Conservation (phyloP, 257 asterid species). For the Solanum arcanum region DNA sequence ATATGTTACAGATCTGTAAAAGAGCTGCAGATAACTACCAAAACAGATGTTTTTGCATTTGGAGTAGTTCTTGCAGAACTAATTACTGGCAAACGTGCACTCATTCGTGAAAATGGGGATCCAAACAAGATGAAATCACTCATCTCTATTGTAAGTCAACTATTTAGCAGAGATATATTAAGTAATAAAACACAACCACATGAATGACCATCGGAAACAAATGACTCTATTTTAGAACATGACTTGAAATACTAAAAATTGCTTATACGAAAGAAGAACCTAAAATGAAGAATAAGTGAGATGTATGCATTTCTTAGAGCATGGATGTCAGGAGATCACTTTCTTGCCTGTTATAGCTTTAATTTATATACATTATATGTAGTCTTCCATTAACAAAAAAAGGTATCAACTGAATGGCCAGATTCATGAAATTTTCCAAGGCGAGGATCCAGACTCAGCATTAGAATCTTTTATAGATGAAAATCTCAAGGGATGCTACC, state of each 20-base stretch:
- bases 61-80: constrained; percentile 88
- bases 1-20: constrained; percentile 52
- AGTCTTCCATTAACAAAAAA: neutral
- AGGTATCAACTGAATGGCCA: constrained; percentile 8
- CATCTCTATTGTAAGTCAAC: constrained; percentile 55
- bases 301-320: neutral
- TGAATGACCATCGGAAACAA: neutral
- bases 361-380: neutral
- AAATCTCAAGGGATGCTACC: constrained; percentile 50
- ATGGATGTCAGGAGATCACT: neutral
- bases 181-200: neutral
- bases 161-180: neutral
- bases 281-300: neutral
- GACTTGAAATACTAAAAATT: neutral
- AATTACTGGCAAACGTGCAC: constrained; percentile 78
- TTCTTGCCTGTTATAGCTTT: neutral
- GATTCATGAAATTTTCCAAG: constrained; percentile 40
- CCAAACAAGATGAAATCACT: constrained; percentile 67
- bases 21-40: constrained; percentile 74
- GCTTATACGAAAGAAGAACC: neutral
- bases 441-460: constrained; percentile 49
- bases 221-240: neutral
- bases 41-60: constrained; percentile 79
- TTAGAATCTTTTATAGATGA: constrained; percentile 39
- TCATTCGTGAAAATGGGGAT: constrained; percentile 46